Evolutionary conservation across 2,329 filamentous ascomycete species (phyloP), one percentile per base, ranked within the genome.

Genomic region (Nemania sp.): DNA sequence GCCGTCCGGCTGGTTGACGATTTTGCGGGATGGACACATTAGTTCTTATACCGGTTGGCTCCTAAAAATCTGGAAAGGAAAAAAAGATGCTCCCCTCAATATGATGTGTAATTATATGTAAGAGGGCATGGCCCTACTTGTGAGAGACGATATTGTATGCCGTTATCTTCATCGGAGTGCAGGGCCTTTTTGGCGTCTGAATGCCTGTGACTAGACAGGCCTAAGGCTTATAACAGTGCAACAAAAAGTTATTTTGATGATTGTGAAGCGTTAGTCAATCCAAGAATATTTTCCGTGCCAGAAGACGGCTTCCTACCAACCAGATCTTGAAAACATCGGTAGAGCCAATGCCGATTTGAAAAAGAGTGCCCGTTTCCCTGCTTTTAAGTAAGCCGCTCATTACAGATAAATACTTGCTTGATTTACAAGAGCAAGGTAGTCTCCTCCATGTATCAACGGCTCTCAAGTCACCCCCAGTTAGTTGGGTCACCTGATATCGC

Each of bases 1-100:
- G 90, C 90, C 1, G 81, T 91, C 20, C 84, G 85, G 51, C 90
- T 94, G 75, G 87, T 85, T 2, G 87, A 91, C 64, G 87, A 89
- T 59, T 94, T 92, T 70, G 75, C 84, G 40, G 87, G 87, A 0
- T 94, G 90, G 90, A 74, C 74, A 5, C 78, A 75, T 64, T 78
- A 72, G 60, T 51, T 25, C 12, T n/a, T 13, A 15, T 20, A n/a
- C 34, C 2, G 32, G 40, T 29, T 18, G 11, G 15, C 7, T 2
- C n/a, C 20, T 12, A 21, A 45, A 17, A 35, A n/a, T n/a, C 11
- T n/a, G 17, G 51, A 34, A 34, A 21, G 2, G 7, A 18, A 43
- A 43, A 45, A 21, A 45, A 12, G 25, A 4, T 2, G 6, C 1
- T 29, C 18, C 15, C 2, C 13, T 42, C 39, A 7, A 13, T 35